Base-by-base conservation (phyloP, 768 basidiomycete species). In the Terana coerulea region DNA sequence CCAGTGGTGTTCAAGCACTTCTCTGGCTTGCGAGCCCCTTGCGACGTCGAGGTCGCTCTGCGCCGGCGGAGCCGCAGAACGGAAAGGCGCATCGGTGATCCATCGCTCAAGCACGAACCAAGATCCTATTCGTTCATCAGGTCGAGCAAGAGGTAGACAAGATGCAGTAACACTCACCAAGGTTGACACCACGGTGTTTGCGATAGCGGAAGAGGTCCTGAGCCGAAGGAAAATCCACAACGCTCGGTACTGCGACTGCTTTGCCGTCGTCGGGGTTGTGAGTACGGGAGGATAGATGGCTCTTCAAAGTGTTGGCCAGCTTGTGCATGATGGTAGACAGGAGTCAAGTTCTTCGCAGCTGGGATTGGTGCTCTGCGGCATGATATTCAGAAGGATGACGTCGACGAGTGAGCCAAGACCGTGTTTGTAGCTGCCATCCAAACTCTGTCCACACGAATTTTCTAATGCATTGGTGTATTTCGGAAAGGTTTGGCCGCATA, bases 61-160 rank as follows among this genome's bases (percentile, higher is more conserved):
- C 0, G 73, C 81, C 3, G 83, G 81, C 17, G 67, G 51, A 11
- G 54, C 63, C 8, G 88, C 86, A 14, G 66, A 62, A 2, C 65
- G 69, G 59, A 83, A 91, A 0, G 85, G 85, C 0, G 64, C 42
- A 1, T 80, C 77, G 12, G 79, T 63, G 33, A 91, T 88, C 89
- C 89, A 91, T 29, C 78, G 70, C 65, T 91, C 89, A 15, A 88
- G 75, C 3, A 86, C 82, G 55, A 91, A 91, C 87, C 86, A 88
- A 6, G 79, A 83, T 0, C 86, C 86, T 88, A 53, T n/a, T n/a
- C n/a, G n/a, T n/a, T n/a, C n/a, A 26, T 31, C n/a, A n/a, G n/a
- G n/a, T n/a, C n/a, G n/a, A n/a, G n/a, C n/a, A n/a, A n/a, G n/a
- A n/a, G n/a, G n/a, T n/a, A n/a, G n/a, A n/a, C n/a, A n/a, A n/a